phyloP scores from a whole-genome alignment of 2,329 filamentous ascomycete species.

The Aphanoascus verrucosus region DNA sequence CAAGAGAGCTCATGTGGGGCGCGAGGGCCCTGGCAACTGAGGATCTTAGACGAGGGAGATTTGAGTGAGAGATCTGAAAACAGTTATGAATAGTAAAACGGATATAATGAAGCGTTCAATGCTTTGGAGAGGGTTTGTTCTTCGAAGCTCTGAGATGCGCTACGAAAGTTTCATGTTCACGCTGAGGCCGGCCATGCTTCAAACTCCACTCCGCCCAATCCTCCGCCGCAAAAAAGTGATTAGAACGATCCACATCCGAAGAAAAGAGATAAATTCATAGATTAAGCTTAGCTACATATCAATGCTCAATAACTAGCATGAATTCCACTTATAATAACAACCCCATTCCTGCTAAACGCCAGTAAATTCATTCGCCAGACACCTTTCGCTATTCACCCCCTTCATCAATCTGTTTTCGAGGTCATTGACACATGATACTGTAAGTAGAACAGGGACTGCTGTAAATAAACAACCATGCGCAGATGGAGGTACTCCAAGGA shows the following conservation, averaged over 20 bases:
- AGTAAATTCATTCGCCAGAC: conserved; percentile 23
- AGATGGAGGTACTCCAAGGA: not conserved
- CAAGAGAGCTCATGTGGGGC: not conserved
- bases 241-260: not conserved
- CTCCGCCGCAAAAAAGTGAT: too few relatives aligned
- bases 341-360: conserved; percentile 12
- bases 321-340: conserved; percentile 6
- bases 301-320: not conserved
- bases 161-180: too few relatives aligned
- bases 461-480: not conserved
- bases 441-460: not conserved
- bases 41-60: too few relatives aligned
- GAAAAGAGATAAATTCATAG: not conserved
- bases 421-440: conserved; percentile 10
- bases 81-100: too few relatives aligned
- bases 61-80: too few relatives aligned
- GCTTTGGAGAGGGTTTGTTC: too few relatives aligned
- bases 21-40: not conserved
- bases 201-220: too few relatives aligned
- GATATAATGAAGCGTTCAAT: too few relatives aligned
- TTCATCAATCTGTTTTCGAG: conserved; percentile 14
- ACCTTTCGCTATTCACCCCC: conserved; percentile 22
- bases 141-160: too few relatives aligned
- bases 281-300: not conserved
- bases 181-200: too few relatives aligned